Evolutionary conservation across 1,139 yeast species (phyloP).

Genomic region (Taphrina betulina): DNA sequence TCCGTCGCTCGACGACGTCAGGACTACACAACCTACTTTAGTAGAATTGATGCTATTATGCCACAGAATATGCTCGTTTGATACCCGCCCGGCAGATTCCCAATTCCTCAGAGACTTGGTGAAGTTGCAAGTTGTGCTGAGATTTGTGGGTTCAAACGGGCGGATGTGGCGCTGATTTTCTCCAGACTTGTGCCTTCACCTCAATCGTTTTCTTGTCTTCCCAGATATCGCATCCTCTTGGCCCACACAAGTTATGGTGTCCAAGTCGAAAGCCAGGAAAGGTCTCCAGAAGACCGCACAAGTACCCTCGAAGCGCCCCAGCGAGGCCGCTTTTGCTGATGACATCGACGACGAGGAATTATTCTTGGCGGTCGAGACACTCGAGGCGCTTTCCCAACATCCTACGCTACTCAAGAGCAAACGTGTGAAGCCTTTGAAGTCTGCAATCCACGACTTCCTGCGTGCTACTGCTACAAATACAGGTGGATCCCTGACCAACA

Average conservation of each 20-base stretch:
- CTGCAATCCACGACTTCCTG: conserved; percentile 15
- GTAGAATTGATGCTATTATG: too few relatives aligned
- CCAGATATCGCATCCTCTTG: too few relatives aligned
- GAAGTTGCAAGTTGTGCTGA: too few relatives aligned
- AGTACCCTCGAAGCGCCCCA: conserved; percentile 6
- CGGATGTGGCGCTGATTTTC: too few relatives aligned
- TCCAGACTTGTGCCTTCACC: too few relatives aligned
- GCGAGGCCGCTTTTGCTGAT: neutral
- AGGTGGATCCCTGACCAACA: conserved; percentile 19
- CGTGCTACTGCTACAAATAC: conserved; percentile 6
- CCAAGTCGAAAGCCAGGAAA: conserved; percentile 13
- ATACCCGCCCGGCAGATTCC: too few relatives aligned
- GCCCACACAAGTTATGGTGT: conserved; percentile 17
- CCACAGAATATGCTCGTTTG: too few relatives aligned
- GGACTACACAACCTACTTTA: too few relatives aligned
- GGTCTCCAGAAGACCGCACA: neutral
- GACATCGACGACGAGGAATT: conserved; percentile 27
- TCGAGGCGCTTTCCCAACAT: conserved; percentile 8
- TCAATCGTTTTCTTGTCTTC: too few relatives aligned
- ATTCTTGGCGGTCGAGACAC: conserved; percentile 22
- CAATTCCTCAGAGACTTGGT: too few relatives aligned
- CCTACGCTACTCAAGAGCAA: conserved; percentile 10
- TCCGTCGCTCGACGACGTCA: too few relatives aligned
- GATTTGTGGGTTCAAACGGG: too few relatives aligned
- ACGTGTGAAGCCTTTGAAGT: conserved; percentile 16